A percentile compares a stretch with the other conserved stretches of the same genome.
Evolutionary conservation across 2,329 filamentous ascomycete species (phyloP).

Genomic region (Arthrobotrys sphaeroides): DNA sequence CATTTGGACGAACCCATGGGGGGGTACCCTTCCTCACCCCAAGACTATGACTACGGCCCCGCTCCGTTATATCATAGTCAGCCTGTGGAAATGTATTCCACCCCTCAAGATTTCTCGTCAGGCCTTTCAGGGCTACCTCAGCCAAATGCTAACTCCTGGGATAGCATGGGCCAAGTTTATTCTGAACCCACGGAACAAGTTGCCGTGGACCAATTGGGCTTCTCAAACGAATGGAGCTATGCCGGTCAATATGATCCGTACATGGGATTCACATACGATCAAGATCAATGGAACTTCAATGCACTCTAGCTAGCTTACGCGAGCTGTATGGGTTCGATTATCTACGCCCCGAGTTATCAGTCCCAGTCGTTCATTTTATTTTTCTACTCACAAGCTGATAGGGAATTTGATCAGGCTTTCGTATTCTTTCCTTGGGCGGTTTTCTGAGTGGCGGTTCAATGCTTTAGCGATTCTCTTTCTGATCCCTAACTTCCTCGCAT

Average conservation of each 20-base stretch:
- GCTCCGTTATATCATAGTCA: background rate
- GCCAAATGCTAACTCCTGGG: background rate
- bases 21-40: background rate
- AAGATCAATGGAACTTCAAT: background rate
- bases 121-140: background rate
- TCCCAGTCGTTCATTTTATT: background rate
- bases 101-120: slow-evolving; percentile 15
- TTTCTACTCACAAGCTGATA: no score
- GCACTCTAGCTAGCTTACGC: background rate
- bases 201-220: background rate
- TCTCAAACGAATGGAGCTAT: background rate
- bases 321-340: background rate
- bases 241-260: background rate
- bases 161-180: background rate
- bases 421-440: background rate
- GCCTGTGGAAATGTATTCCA: slow-evolving; percentile 1
- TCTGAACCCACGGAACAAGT: background rate
- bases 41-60: background rate
- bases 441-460: background rate
- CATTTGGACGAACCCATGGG: background rate
- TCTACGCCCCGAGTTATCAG: background rate
- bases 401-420: no score
- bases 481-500: no score
- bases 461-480: background rate
- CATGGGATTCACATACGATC: background rate